Percentiles rank a stretch among this genome's conserved stretches.
phyloP scores from a whole-genome alignment of 352 stramenopile genomes.

The Phytopythium montanum region DNA sequence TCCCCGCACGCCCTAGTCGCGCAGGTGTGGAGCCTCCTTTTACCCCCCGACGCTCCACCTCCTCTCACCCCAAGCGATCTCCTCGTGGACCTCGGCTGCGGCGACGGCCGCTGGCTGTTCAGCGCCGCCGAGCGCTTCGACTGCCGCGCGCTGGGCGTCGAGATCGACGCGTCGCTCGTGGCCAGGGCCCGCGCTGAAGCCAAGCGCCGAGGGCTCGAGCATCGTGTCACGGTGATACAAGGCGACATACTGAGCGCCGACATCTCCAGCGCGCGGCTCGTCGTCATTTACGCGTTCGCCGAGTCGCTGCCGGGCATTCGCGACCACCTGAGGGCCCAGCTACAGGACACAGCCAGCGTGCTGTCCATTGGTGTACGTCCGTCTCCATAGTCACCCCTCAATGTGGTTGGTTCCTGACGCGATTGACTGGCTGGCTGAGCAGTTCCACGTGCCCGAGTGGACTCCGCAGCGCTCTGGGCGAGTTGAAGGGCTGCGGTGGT shows the following conservation, averaged over 20 bases:
- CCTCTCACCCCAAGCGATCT: slow-evolving; percentile 37
- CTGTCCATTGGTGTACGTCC: slow-evolving; percentile 73
- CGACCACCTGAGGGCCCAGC: slow-evolving; percentile 38
- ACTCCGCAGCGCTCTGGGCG: slow-evolving; percentile 47
- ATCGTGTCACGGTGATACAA: slow-evolving; percentile 43
- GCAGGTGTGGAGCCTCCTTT: slow-evolving; percentile 58
- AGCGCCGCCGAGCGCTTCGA: slow-evolving; percentile 50
- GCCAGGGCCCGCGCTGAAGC: slow-evolving; percentile 25
- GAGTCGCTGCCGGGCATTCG: slow-evolving; percentile 68
- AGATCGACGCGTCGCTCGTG: slow-evolving; percentile 61
- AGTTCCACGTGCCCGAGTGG: slow-evolving; percentile 81
- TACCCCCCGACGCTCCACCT: slow-evolving; percentile 6
- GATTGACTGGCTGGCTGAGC: slow-evolving; percentile 1
- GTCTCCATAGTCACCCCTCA: neutral
- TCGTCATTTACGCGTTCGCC: slow-evolving; percentile 85
- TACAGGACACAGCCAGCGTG: slow-evolving; percentile 36
- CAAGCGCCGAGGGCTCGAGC: slow-evolving; percentile 15
- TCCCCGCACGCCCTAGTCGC: slow-evolving; percentile 52
- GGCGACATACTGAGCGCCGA: slow-evolving; percentile 55
- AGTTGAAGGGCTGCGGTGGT: slow-evolving; percentile 60
- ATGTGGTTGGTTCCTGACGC: neutral
- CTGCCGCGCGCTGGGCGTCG: slow-evolving; percentile 66
- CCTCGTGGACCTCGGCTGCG: slow-evolving; percentile 79
- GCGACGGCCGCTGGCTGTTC: slow-evolving; percentile 77
- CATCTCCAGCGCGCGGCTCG: slow-evolving; percentile 47